These are phyloP conservation scores for Moesziomyces parantarcticus DNA, from an alignment of 1,284 basidiomycete species.

Conservation along the genomic window DNA sequence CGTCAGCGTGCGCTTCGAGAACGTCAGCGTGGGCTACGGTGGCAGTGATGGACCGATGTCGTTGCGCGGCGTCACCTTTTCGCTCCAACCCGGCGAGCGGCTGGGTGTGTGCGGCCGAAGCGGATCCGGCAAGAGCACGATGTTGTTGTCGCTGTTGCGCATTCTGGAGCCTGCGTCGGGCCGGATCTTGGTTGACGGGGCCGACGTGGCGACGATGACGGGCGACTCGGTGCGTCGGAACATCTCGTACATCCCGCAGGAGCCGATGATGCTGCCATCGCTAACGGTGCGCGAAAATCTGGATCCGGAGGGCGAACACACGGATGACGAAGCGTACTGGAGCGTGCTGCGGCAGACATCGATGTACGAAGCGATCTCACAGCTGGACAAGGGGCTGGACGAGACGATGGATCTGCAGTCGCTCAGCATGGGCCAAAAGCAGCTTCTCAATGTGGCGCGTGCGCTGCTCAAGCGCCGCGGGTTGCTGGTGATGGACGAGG, in stretches of 20 bases:
- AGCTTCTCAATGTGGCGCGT: slow-evolving; percentile 69
- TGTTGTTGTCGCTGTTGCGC: slow-evolving; percentile 71
- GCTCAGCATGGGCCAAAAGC: slow-evolving; percentile 54
- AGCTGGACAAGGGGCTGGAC: slow-evolving; percentile 5
- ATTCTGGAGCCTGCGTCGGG: slow-evolving; percentile 77
- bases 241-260: slow-evolving; percentile 53
- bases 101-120: slow-evolving; percentile 75
- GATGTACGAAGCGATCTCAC: slow-evolving; percentile 39
- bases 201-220: slow-evolving; percentile 8
- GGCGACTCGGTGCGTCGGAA: slow-evolving; percentile 10
- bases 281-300: slow-evolving; percentile 55
- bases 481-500: slow-evolving; percentile 72
- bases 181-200: slow-evolving; percentile 80
- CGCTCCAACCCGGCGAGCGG: not conserved
- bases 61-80: slow-evolving; percentile 6
- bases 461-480: slow-evolving; percentile 71
- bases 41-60: slow-evolving; percentile 4
- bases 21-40: slow-evolving; percentile 11
- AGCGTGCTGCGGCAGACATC: slow-evolving; percentile 41
- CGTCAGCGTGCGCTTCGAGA: slow-evolving; percentile 11
- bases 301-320: slow-evolving; percentile 26
- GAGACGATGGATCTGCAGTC: slow-evolving; percentile 7
- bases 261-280: slow-evolving; percentile 54
- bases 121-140: slow-evolving; percentile 87
- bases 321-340: slow-evolving; percentile 54